A percentile compares a stretch with the other conserved stretches of the same genome.
Conservation (phyloP, 768 basidiomycete species). For the Trametes villosa region DNA sequence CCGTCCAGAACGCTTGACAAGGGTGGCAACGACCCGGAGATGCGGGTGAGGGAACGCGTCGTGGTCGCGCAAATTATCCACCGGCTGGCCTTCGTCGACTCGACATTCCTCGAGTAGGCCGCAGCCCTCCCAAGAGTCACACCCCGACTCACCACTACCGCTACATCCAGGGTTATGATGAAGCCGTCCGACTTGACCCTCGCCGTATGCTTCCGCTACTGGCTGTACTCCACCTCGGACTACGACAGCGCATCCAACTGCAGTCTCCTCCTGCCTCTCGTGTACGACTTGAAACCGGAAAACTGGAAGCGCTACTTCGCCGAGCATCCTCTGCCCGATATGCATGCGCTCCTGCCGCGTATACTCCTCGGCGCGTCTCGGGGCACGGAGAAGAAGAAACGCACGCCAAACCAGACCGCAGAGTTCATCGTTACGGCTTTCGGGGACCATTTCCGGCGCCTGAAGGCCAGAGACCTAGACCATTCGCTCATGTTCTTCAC, state of each 20-base stretch:
- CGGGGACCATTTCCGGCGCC: not conserved
- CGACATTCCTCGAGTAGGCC: conserved; percentile 18
- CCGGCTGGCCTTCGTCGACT: conserved; percentile 9
- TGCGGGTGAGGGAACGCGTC: conserved; percentile 2
- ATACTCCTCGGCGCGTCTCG: conserved; percentile 8
- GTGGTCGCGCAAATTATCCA: conserved; percentile 6
- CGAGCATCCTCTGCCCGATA: not conserved
- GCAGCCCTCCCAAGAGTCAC: not conserved
- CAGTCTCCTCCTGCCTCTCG: not conserved
- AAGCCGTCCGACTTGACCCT: conserved; percentile 16
- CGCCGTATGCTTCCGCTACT: conserved; percentile 10
- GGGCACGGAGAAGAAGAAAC: conserved; percentile 10
- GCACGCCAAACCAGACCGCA: conserved; percentile 4
- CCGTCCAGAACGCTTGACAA: conserved; percentile 4
- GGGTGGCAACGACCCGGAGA: not conserved
- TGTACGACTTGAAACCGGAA: not conserved
- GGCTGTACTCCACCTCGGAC: conserved; percentile 5
- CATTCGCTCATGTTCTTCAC: not conserved
- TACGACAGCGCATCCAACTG: conserved; percentile 1
- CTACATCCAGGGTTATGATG: conserved; percentile 8
- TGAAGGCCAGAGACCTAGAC: not conserved
- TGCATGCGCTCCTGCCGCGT: not conserved
- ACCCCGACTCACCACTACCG: not conserved
- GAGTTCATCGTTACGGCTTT: conserved; percentile 7
- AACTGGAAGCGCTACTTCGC: conserved; percentile 3